These are phyloP conservation scores for Exophiala aquamarina DNA, from an alignment of 2,329 filamentous ascomycete genomes.

Conservation along the genomic window DNA sequence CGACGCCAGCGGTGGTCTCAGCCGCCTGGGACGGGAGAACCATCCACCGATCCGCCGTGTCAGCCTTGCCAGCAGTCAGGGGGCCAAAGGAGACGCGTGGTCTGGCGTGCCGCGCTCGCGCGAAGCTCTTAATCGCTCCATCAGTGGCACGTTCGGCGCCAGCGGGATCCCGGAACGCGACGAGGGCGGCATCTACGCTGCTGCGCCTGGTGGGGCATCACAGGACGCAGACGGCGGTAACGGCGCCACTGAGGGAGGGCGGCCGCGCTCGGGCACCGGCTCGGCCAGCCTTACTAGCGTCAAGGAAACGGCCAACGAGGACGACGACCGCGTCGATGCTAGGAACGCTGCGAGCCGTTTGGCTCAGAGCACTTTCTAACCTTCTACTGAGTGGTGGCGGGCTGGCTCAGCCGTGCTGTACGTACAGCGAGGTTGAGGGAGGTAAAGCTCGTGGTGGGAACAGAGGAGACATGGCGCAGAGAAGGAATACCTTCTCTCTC, in stretches of 20 bases:
- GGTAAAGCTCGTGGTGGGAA: too few species aligned
- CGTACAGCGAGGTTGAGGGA: too few species aligned
- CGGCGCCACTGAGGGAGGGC: constrained; percentile 34
- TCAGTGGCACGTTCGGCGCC: constrained; percentile 64
- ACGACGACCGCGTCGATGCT: constrained; percentile 92
- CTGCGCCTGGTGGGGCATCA: constrained; percentile 59
- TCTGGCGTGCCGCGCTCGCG: constrained; percentile 84
- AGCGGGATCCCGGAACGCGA: constrained; percentile 64
- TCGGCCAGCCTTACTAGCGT: constrained; percentile 59
- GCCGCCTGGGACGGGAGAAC: constrained; percentile 81
- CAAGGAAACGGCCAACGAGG: constrained; percentile 65
- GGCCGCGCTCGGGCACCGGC: constrained; percentile 28
- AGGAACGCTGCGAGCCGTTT: constrained; percentile 91
- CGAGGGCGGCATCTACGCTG: constrained; percentile 47
- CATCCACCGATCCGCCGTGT: constrained; percentile 74
- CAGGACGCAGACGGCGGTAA: constrained; percentile 48
- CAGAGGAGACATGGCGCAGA: too few species aligned
- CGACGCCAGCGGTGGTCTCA: constrained; percentile 85
- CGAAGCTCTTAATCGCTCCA: constrained; percentile 74
- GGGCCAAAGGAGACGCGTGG: constrained; percentile 97
- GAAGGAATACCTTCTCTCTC: too few species aligned
- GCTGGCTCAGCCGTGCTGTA: too few species aligned
- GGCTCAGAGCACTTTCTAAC: constrained; percentile 86
- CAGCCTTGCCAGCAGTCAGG: constrained; percentile 83
- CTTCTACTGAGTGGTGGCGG: too few species aligned